These are phyloP conservation scores for Friedmanniomyces simplex DNA, from an alignment of 495 filamentous ascomycete genomes.

Conservation along the genomic window DNA sequence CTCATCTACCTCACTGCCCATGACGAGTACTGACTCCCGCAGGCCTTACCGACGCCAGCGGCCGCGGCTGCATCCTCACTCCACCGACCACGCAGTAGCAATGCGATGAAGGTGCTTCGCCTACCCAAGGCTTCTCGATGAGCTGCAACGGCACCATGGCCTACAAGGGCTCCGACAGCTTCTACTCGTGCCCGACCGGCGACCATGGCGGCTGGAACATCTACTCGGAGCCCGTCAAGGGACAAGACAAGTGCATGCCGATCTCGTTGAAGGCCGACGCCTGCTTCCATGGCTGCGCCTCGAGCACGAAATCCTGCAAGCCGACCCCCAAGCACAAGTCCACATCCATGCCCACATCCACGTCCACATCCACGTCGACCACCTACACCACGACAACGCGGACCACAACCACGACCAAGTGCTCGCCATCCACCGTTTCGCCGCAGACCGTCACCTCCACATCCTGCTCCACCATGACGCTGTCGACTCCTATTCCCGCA, in stretches of 20 bases:
- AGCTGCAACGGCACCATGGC: conserved; percentile 21
- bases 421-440: not conserved
- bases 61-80: conserved; percentile 50
- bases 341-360: not conserved
- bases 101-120: conserved; percentile 46
- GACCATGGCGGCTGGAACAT: conserved; percentile 26
- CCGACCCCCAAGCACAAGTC: not conserved
- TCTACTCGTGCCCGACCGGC: conserved; percentile 21
- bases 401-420: conserved; percentile 1
- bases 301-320: not conserved
- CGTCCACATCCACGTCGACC: not conserved
- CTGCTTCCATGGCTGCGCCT: conserved; percentile 9
- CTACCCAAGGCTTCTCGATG: conserved; percentile 27
- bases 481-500: not conserved
- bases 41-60: conserved; percentile 39
- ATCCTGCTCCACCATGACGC: not conserved
- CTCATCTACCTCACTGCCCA: not conserved
- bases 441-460: not conserved
- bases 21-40: not conserved
- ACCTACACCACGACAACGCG: not conserved
- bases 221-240: conserved; percentile 17
- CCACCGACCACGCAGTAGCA: conserved; percentile 51
- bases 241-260: conserved; percentile 15
- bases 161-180: conserved; percentile 8
- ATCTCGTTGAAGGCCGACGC: conserved; percentile 13